Evolutionary conservation across 768 basidiomycete genomes (phyloP), one percentile per base, ranked within the genome.

Genomic region (Termitomyces sp.): DNA sequence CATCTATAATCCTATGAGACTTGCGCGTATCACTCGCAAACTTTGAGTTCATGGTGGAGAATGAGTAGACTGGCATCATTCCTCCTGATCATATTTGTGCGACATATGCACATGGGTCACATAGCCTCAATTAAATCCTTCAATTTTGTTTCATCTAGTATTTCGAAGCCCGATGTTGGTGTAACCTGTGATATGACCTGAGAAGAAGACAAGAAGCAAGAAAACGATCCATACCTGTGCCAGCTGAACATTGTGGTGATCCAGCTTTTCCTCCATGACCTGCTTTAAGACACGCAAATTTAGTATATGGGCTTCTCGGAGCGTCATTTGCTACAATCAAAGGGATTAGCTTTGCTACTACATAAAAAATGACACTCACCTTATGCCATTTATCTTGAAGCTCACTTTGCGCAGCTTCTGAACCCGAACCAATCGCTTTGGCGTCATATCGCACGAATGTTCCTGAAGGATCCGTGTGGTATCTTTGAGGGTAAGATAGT

Each of bases 261-360:
- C 96, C 43, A 99, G 82, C 71, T 97, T 98, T 76, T 98, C 97
- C 71, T 98, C 97, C 97, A 98, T 99, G 44, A 98, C 97, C 75
- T 98, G 94, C 75, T 99, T 98, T 60, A 98, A 76, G 46, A 98
- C 92, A 60, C 84, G 86, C 52, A 98, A 75, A 3, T 91, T 88
- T 60, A 98, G 75, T 40, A 82, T 76, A 63, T 98, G 92, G 0
- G 94, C 97, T 71, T 97, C 94, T 62, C 78, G 72, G 23, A 98
- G 76, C 8, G 89, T 86, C 86, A 98, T 96, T 83, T 86, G 86
- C 96, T 98, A 64, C n/a, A 55, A 41, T 9, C 11, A 19, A 17
- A 33, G 14, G 6, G 42, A 9, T 53, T 19, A 53, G 33, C 12
- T 33, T 8, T 14, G 21, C 42, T 44, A 28, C 5, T 21, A 3